Evolutionary conservation across 108 stramenopile species (phyloP), one percentile per base, ranked within the genome.

Genomic region (Cyclotella atomus): DNA sequence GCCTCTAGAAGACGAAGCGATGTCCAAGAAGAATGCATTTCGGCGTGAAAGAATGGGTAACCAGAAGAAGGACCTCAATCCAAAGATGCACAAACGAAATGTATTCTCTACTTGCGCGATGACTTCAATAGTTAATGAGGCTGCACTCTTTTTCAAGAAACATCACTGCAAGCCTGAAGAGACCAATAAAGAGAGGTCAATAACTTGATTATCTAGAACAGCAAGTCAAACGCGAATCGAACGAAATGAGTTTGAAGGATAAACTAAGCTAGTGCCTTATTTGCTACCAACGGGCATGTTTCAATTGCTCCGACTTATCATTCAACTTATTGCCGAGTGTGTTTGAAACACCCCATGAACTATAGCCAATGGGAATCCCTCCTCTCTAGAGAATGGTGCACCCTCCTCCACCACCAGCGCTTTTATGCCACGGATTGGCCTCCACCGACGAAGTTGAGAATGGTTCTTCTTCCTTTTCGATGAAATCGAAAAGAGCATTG

Each of bases 81-180:
- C 79, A n/a, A 75, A 85, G n/a, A 57, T 67, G 50, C 82, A 64
- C 35, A 83, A 89, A 52, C 66, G 86, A 38, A 64, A 89, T 28
- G 87, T 76, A 9, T 95, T 91, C 59, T 84, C 87, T 68, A 56
- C 91, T 16, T 95, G 95, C 75, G 65, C 63, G 14, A 79, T 93
- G 65, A 92, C 88, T 36, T 70, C 63, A n/a, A 73, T 81, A 25
- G 66, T 95, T 55, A 95, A 95, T 59, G 89, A 85, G 71, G 92
- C 89, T 30, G 85, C 85, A 2, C 77, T 80, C 16, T 93, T 82
- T 59, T 95, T 80, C 82, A 95, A 93, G 65, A 43, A 89, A 27
- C 81, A 92, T 46, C 87, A 92, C 64, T 95, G 95, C 65, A 77
- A 88, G 14, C 56, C 65, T 21, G 62, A 46, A 28, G 60, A 55